These are phyloP conservation scores for Articulospora tetracladia DNA, from an alignment of 495 filamentous ascomycete species.

Conservation along the genomic window DNA sequence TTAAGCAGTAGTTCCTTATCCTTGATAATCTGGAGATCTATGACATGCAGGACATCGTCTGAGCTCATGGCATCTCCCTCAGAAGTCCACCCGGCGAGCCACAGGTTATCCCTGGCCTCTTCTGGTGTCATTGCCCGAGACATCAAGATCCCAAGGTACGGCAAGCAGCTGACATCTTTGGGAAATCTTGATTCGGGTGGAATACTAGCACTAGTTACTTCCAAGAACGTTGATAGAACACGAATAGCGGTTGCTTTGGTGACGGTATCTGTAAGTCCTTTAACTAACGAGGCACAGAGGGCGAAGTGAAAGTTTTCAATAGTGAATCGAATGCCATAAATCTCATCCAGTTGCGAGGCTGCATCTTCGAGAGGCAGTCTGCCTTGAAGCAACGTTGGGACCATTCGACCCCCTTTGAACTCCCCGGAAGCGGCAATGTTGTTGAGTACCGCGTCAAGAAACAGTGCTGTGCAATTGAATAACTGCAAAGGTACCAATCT, in stretches of 20 bases:
- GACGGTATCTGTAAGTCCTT: slow-evolving; percentile 54
- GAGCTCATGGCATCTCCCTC: slow-evolving; percentile 25
- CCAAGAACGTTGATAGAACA: slow-evolving; percentile 55
- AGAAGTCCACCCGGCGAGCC: slow-evolving; percentile 36
- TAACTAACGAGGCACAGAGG: slow-evolving; percentile 53
- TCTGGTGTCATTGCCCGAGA: slow-evolving; percentile 40
- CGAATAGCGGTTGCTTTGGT: slow-evolving; percentile 52
- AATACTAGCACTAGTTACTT: slow-evolving; percentile 44
- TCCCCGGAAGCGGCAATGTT: slow-evolving; percentile 55
- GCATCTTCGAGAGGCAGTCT: slow-evolving; percentile 53
- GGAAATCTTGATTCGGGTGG: slow-evolving; percentile 17
- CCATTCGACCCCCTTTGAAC: slow-evolving; percentile 53
- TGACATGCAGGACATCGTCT: slow-evolving; percentile 30
- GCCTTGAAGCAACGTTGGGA: slow-evolving; percentile 52
- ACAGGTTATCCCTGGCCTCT: slow-evolving; percentile 47
- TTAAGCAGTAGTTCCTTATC: slow-evolving; percentile 55
- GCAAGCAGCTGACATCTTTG: slow-evolving; percentile 36
- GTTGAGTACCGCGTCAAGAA: slow-evolving; percentile 57
- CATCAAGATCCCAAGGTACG: slow-evolving; percentile 48
- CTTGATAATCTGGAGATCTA: slow-evolving; percentile 39
- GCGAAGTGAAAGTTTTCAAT: slow-evolving; percentile 62
- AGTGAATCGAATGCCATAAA: slow-evolving; percentile 59
- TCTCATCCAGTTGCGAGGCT: slow-evolving; percentile 51
- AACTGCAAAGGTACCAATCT: slow-evolving; percentile 53
- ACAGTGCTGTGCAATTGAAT: slow-evolving; percentile 58